Conservation (phyloP, 768 basidiomycete species). For the Rubroboletus pulcherrimus region DNA sequence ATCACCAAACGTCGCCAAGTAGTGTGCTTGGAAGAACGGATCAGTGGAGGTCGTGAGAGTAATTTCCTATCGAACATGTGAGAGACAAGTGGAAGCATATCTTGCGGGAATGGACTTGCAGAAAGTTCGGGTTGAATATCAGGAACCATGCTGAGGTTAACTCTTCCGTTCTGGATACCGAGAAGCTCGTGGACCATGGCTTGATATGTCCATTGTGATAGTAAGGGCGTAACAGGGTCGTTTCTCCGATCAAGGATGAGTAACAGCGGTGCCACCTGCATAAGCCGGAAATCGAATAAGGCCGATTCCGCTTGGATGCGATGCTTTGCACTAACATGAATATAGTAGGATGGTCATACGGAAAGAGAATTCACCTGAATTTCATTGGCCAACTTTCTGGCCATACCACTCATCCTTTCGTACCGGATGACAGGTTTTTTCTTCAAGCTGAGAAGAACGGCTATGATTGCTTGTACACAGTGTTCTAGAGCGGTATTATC, state of each 20-base stretch:
- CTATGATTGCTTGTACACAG: conserved; percentile 76
- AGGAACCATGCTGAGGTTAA: conserved; percentile 78
- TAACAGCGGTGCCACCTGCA: conserved; percentile 83
- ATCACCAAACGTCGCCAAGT: conserved; percentile 94
- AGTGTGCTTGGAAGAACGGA: conserved; percentile 88
- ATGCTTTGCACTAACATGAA: conserved; percentile 45
- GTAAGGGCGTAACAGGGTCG: conserved; percentile 93
- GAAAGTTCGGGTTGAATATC: conserved; percentile 84
- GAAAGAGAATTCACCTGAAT: conserved; percentile 55
- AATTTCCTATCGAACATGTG: conserved; percentile 63
- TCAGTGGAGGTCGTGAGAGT: conserved; percentile 89
- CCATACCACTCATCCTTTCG: conserved; percentile 90
- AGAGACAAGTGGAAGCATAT: conserved; percentile 5
- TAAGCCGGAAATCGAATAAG: conserved; percentile 89
- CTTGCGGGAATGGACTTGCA: conserved; percentile 40
- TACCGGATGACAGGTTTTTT: conserved; percentile 95
- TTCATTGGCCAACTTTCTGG: conserved; percentile 83
- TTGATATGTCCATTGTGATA: conserved; percentile 99
- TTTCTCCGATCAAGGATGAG: conserved; percentile 93
- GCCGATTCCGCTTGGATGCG: conserved; percentile 75
- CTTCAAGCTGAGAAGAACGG: conserved; percentile 89
- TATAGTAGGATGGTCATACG: neutral
- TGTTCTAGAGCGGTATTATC: conserved; percentile 68
- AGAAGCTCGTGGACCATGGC: conserved; percentile 98
- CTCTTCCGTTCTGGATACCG: conserved; percentile 91